Conservation (phyloP, 2,329 filamentous ascomycete genomes). For the Immersiporthe knoxdaviesiana region DNA sequence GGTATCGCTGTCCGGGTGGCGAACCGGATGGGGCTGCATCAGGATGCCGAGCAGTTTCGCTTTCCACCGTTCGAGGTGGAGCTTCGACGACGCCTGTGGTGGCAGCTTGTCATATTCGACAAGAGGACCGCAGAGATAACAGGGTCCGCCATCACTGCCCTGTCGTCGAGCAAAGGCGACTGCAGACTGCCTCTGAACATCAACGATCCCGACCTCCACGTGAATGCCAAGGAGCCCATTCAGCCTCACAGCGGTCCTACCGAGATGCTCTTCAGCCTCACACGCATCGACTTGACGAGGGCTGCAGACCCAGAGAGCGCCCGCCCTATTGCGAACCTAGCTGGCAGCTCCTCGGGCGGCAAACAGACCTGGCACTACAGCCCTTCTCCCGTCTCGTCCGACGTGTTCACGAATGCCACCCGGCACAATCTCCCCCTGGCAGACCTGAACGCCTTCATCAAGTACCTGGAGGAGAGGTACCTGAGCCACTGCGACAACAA, state of each 20-base stretch:
- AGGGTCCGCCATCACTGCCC: constrained; percentile 59
- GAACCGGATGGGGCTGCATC: constrained; percentile 70
- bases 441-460: constrained; percentile 57
- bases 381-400: constrained; percentile 45
- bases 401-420: constrained; percentile 51
- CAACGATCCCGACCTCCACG: constrained; percentile 63
- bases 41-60: constrained; percentile 57
- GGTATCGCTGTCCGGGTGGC: constrained; percentile 70
- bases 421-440: constrained; percentile 53
- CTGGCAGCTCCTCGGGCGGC: constrained; percentile 12
- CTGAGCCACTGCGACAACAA: constrained; percentile 60
- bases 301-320: constrained; percentile 52
- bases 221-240: constrained; percentile 59
- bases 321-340: constrained; percentile 25
- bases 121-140: constrained; percentile 69
- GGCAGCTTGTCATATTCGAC: constrained; percentile 71
- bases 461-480: constrained; percentile 60
- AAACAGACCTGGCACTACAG: constrained; percentile 38
- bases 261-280: constrained; percentile 63
- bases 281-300: constrained; percentile 60
- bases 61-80: constrained; percentile 66
- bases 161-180: constrained; percentile 55
- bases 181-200: constrained; percentile 63
- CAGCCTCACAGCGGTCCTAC: constrained; percentile 54
- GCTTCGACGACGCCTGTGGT: constrained; percentile 74